phyloP scores from a whole-genome alignment of 257 asterid species.

The Agastache rugosa region DNA sequence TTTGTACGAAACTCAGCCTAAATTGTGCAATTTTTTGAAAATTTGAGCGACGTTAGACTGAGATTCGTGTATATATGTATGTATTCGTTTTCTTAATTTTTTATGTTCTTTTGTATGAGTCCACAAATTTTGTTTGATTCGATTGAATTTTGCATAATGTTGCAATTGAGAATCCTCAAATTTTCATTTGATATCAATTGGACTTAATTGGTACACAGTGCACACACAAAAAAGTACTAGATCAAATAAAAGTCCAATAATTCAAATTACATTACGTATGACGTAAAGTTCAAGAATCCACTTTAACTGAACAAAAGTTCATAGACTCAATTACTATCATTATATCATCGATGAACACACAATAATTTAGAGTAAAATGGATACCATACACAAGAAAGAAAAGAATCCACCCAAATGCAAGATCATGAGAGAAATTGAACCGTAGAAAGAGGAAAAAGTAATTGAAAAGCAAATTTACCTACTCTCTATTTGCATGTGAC shows the following conservation, averaged over 20 bases:
- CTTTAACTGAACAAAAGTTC: not conserved
- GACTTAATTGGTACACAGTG: not conserved
- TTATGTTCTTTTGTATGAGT: too few species aligned
- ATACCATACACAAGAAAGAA: not conserved
- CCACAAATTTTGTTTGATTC: too few species aligned
- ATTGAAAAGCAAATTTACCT: slow-evolving; percentile 16
- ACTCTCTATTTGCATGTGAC: slow-evolving; percentile 30
- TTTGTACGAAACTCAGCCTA: too few species aligned
- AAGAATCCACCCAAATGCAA: not conserved
- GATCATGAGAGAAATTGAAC: not conserved
- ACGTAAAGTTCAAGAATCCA: not conserved
- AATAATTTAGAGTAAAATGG: not conserved
- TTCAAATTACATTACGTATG: too few species aligned
- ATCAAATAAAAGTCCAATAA: not conserved
- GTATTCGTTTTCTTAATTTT: too few species aligned
- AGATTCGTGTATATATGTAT: too few species aligned
- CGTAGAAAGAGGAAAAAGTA: not conserved
- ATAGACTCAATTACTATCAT: not conserved
- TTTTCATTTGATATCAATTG: not conserved
- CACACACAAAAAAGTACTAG: not conserved
- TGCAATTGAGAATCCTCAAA: too few species aligned
- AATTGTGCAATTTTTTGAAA: too few species aligned
- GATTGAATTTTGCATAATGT: too few species aligned
- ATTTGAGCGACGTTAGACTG: too few species aligned
- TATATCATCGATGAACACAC: not conserved